Evolutionary conservation across 2,329 filamentous ascomycete species (phyloP), one percentile per base, ranked within the genome.

Genomic region (Ustulina deusta): DNA sequence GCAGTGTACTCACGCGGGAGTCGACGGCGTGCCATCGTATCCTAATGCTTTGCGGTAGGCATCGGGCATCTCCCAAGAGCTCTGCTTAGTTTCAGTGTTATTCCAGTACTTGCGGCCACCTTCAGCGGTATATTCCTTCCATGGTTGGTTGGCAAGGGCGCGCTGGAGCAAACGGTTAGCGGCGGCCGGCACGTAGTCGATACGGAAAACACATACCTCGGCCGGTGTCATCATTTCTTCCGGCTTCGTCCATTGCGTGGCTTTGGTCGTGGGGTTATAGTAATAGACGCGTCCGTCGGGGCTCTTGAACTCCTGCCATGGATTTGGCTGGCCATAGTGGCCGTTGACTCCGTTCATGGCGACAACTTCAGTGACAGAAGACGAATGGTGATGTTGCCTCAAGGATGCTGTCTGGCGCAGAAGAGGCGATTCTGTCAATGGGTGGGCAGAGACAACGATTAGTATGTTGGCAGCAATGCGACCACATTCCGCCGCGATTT

Each of bases 31-130:
- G 52, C 77, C 79, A 46, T 84, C 84, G 70, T 89, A 87, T 59
- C 90, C 90, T 65, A 94, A 83, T 68, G 93, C 92, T 74, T 86
- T 86, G 77, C 92, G 93, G 81, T 94, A 94, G 70, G 83, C 89
- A 63, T 93, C 92, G 63, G 96, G 96, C 87, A 97, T 94, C 76
- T 94, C 91, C 96, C 96, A 99, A 36, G 92, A 93, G 79, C 94
- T 98, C 82, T 94, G 88, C 81, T 95, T 94, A 51, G 93, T 94
- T 80, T 97, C 91, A 38, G 90, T 92, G 80, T 99, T 96, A 80
- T 94, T 95, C 92, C 94, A 99, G 81, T 99, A 99, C 78, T 95
- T 93, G 75, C 91, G 90, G 54, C 95, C 96, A 71, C 93, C 92
- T 69, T 94, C 90, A 25, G 93, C 90, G 29, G 91, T 93, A 77